Conservation (phyloP, 2,329 filamentous ascomycete genomes). For the Fusarium bulbicola region DNA sequence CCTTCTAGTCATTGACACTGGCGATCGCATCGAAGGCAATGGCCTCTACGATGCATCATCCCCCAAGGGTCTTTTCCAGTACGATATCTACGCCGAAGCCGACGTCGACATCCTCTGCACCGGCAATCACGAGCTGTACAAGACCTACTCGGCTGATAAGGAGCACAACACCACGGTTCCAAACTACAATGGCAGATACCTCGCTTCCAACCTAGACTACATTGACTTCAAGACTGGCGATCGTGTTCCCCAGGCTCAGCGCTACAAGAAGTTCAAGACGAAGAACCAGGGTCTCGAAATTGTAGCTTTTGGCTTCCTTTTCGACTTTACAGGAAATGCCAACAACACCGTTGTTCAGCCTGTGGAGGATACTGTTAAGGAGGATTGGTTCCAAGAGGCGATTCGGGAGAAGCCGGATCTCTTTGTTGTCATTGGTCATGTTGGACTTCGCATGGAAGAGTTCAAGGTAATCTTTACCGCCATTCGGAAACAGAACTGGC, state of each 20-base stretch:
- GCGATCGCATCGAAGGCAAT: constrained; percentile 92
- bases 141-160: constrained; percentile 76
- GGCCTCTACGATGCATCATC: constrained; percentile 90
- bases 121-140: constrained; percentile 96
- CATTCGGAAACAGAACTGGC: constrained; percentile 79
- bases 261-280: constrained; percentile 90
- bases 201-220: constrained; percentile 94
- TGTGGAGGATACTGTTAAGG: constrained; percentile 81
- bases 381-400: constrained; percentile 88
- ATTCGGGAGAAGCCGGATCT: constrained; percentile 87
- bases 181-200: constrained; percentile 80
- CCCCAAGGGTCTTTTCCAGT: constrained; percentile 89
- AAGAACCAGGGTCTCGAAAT: constrained; percentile 87
- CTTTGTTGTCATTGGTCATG: constrained; percentile 87
- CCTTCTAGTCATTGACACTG: constrained; percentile 92
- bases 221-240: constrained; percentile 76
- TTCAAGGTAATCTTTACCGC: constrained; percentile 80
- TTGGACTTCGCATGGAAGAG: constrained; percentile 82
- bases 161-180: constrained; percentile 85
- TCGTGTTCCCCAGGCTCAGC: constrained; percentile 77
- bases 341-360: constrained; percentile 89
- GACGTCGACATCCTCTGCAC: constrained; percentile 84
- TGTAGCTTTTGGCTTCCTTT: constrained; percentile 92
- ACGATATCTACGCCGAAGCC: constrained; percentile 86
- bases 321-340: constrained; percentile 89